Percentiles rank a stretch among this genome's conserved stretches.
These are phyloP conservation scores for Lipomyces spencermartinsiae DNA, from an alignment of 805 yeast genomes.

Conservation along the genomic window DNA sequence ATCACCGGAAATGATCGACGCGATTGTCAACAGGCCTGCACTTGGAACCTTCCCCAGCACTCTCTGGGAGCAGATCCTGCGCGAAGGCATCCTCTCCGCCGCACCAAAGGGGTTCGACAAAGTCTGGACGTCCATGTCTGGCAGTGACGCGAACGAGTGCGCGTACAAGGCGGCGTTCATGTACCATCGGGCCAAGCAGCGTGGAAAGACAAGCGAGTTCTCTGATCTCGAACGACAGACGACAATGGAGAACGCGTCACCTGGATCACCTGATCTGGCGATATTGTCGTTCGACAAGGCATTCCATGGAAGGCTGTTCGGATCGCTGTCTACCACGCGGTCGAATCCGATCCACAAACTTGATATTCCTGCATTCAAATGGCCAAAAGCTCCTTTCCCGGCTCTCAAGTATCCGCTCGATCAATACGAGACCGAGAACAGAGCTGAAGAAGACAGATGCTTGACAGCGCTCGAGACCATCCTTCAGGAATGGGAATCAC, in stretches of 20 bases:
- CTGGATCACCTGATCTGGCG: slow-evolving; percentile 79
- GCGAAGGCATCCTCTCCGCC: slow-evolving; percentile 66
- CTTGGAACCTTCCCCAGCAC: slow-evolving; percentile 79
- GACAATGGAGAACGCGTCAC: slow-evolving; percentile 80
- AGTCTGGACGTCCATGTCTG: slow-evolving; percentile 82
- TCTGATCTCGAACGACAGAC: slow-evolving; percentile 70
- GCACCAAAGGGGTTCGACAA: slow-evolving; percentile 81
- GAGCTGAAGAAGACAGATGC: slow-evolving; percentile 80
- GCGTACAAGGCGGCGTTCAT: slow-evolving; percentile 90
- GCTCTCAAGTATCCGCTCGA: slow-evolving; percentile 82
- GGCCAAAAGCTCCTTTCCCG: slow-evolving; percentile 98
- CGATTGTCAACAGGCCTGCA: slow-evolving; percentile 84
- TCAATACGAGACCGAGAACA: slow-evolving; percentile 65
- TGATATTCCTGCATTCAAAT: slow-evolving; percentile 84
- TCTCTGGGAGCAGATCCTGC: slow-evolving; percentile 57
- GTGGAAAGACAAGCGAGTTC: slow-evolving; percentile 63
- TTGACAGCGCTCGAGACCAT: slow-evolving; percentile 74
- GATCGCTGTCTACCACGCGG: slow-evolving; percentile 87
- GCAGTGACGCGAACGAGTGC: slow-evolving; percentile 87
- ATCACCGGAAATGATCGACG: slow-evolving; percentile 71
- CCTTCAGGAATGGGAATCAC: slow-evolving; percentile 66
- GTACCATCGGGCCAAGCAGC: slow-evolving; percentile 71
- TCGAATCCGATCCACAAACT: slow-evolving; percentile 95
- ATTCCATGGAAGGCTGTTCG: slow-evolving; percentile 95
- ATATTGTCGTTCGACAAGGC: slow-evolving; percentile 85